phyloP scores from a whole-genome alignment of 306 rosid species.

The Phaseolus lunatus region DNA sequence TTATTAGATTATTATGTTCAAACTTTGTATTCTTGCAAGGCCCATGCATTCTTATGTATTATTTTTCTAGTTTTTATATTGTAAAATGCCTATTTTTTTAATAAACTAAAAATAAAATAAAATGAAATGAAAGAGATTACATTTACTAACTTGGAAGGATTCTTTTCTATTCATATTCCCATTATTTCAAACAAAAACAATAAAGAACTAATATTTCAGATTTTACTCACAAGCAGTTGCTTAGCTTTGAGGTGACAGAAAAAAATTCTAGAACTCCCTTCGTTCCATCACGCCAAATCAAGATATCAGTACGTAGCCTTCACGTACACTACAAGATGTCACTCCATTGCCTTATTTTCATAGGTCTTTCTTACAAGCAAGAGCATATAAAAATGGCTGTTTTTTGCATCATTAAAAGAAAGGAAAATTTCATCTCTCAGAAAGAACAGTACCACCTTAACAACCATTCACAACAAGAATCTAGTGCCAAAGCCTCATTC shows the following conservation, averaged over 20 bases:
- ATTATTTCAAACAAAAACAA: no score
- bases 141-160: no score
- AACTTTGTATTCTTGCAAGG: no score
- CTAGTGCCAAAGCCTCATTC: slow-evolving; percentile 20
- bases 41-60: no score
- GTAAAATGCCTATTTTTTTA: no score
- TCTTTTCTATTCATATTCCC: no score
- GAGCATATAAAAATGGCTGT: slow-evolving; percentile 24
- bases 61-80: no score
- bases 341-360: slow-evolving; percentile 24
- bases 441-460: slow-evolving; percentile 17
- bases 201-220: background rate
- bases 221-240: background rate
- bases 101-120: no score
- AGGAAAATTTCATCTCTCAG: background rate
- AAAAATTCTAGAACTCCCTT: slow-evolving; percentile 19
- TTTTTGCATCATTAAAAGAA: slow-evolving; percentile 22
- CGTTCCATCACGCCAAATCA: slow-evolving; percentile 15
- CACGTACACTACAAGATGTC: slow-evolving; percentile 57
- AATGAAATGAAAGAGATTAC: no score
- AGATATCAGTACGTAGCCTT: slow-evolving; percentile 40
- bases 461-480: background rate
- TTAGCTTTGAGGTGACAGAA: slow-evolving; percentile 7
- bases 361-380: slow-evolving; percentile 58
- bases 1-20: no score